A percentile compares a stretch with the other conserved stretches of the same genome.
Conservation (phyloP, 75 land plant species). For the Selaginella moellendorffii region DNA sequence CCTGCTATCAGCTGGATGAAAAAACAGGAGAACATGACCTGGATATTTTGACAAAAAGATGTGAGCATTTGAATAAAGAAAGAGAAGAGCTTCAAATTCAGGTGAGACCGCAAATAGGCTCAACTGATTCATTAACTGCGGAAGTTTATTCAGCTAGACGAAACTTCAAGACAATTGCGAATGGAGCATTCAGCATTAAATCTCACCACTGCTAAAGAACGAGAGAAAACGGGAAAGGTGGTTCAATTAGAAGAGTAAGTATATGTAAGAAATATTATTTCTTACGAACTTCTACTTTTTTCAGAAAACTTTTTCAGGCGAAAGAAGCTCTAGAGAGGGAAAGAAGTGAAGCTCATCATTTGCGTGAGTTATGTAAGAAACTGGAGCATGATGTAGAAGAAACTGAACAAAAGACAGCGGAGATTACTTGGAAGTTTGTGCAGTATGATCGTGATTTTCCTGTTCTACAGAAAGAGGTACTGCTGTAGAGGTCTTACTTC, state of each 20-base stretch:
- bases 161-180: not conserved
- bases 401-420: not conserved
- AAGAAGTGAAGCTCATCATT: not conserved
- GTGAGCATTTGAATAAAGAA: not conserved
- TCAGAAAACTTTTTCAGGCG: not conserved
- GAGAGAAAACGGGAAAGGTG: not conserved
- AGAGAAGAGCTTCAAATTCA: not conserved
- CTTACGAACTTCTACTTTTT: not conserved
- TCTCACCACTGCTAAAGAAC: not conserved
- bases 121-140: too few relatives aligned
- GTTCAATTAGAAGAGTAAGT: not conserved
- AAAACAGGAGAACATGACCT: not conserved
- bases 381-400: not conserved
- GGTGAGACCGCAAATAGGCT: not conserved
- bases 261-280: not conserved
- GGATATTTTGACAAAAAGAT: not conserved
- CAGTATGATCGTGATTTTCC: slow-evolving; percentile 5
- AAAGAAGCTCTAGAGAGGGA: not conserved
- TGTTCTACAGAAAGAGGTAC: not conserved
- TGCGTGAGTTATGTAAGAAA: not conserved
- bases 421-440: not conserved
- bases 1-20: not conserved
- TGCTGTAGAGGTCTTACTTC: not conserved
- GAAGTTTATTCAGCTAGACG: not conserved
- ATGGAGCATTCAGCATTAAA: not conserved